A percentile compares a stretch with the other conserved stretches of the same genome.
These are phyloP conservation scores for Trapa incisa DNA, from an alignment of 345 rosid species.

Conservation along the genomic window DNA sequence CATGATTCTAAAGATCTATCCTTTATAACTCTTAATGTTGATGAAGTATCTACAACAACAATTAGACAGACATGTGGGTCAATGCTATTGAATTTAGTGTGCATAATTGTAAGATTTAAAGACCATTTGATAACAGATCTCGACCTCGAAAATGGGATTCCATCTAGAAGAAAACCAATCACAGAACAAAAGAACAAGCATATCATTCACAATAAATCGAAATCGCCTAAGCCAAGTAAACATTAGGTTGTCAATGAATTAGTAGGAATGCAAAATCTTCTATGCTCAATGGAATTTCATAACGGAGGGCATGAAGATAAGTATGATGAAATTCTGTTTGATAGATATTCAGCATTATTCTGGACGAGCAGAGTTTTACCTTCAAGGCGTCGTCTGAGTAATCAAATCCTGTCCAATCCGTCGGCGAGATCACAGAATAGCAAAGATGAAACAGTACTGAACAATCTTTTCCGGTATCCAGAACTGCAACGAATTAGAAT, in stretches of 20 bases:
- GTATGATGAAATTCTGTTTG: neutral
- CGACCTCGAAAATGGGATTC: neutral
- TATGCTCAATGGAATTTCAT: neutral
- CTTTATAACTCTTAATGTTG: neutral
- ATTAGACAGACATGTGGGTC: neutral
- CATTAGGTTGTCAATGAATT: neutral
- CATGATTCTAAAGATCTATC: constrained; percentile 21
- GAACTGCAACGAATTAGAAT: too few relatives aligned
- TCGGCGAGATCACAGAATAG: neutral
- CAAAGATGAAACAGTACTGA: neutral
- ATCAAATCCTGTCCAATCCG: neutral
- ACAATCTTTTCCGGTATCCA: neutral
- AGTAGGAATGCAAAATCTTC: neutral
- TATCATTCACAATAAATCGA: too few relatives aligned
- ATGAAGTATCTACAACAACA: neutral
- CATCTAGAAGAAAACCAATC: too few relatives aligned
- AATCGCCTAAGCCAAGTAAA: too few relatives aligned
- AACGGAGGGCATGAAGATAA: neutral
- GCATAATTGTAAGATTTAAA: neutral
- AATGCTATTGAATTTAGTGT: neutral
- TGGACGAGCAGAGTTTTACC: neutral
- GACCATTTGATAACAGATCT: neutral
- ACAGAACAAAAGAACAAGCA: too few relatives aligned
- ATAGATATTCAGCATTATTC: too few relatives aligned
- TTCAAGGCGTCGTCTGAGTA: neutral